Base-by-base conservation (phyloP, 345 rosid genomes). In the Gossypium bickii region DNA sequence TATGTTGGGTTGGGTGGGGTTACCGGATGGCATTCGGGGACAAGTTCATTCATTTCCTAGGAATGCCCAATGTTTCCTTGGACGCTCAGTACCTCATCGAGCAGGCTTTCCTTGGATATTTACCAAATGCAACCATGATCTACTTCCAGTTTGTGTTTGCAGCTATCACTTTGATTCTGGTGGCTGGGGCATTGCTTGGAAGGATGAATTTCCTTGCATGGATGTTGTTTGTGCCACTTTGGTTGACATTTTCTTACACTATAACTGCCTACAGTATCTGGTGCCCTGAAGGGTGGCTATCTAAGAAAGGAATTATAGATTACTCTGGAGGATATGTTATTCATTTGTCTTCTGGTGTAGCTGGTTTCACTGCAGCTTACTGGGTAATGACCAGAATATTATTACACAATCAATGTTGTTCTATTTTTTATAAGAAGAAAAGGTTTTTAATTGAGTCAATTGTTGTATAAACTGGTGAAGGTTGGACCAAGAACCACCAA, bases 1-100 rank as follows among this genome's bases (percentile, higher is more conserved):
- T 90, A 1, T 88, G 92, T 70, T 90, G 92, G 92, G 89, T 90
- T n/a, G 81, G 85, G 2, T 90, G 94, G 90, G 90, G 88, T 7
- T 87, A 87, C 80, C 81, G 73, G 0, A 83, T 88, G 85, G 55
- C 90, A 0, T 90, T 90, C 11, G 94, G 92, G 7, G 47, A 74
- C 38, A n/a, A 73, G 22, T 72, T 81, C 63, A 56, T 84, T 24
- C 80, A 72, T 2, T 83, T 90, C 84, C 67, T 83, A 1, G 89
- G 90, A 24, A 29, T 48, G 62, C 92, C 92, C 0, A 71, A 87
- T 29, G 53, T 85, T 5, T 56, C 90, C 12, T 49, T 88, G 72
- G 84, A 83, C 79, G 77, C 86, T 38, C 73, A 82, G 3, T 86
- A 55, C 67, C 82, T 88, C 2, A 60, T 90, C 55, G 2, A 11